Evolutionary conservation across 1,284 basidiomycete species (phyloP), one percentile per base, ranked within the genome.

Genomic region (Chondrostereum purpureum): DNA sequence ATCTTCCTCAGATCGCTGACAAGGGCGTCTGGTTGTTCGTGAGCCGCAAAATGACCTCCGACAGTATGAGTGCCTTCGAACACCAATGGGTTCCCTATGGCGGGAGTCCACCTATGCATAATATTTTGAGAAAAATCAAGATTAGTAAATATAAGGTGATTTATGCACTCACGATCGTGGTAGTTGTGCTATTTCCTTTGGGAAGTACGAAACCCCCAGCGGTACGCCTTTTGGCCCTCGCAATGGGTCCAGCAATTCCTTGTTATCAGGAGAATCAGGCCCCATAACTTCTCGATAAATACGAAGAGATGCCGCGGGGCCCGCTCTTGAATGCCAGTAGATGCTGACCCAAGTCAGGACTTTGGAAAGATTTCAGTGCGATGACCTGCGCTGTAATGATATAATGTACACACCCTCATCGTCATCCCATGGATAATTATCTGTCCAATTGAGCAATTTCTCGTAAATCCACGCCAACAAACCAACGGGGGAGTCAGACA

Each of bases 401-500:
- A 12, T 43, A 54, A 40, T 20, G 52, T 55, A 39, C 54, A 54
- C 22, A 73, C 51, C 37, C 37, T 46, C 44, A 48, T 57, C 39
- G 58, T 72, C 68, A 13, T 55, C 51, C 71, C 70, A 72, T 2
- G 55, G 54, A 49, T 73, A 73, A 1, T 48, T 44, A 39, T 74
- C 71, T 0, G 69, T 62, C 70, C 72, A 75, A 10, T 51, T 46
- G 14, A 63, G 65, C 68, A 73, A 2, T 20, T 45, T 45, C 34
- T 49, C 43, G 39, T 45, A 49, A 13, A 50, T 44, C 48, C 48
- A 50, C 1, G 65, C 66, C 4, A 73, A 58, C 3, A 75, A 46
- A 0, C 70, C 72, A 2, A 64, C 59, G 5, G 71, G 73, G 14
- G 69, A 71, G 52, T 73, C 72, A 0, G 62, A 55, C 11, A 73